phyloP scores from a whole-genome alignment of 2,329 filamentous ascomycete species.

The Thermoascus crustaceus region DNA sequence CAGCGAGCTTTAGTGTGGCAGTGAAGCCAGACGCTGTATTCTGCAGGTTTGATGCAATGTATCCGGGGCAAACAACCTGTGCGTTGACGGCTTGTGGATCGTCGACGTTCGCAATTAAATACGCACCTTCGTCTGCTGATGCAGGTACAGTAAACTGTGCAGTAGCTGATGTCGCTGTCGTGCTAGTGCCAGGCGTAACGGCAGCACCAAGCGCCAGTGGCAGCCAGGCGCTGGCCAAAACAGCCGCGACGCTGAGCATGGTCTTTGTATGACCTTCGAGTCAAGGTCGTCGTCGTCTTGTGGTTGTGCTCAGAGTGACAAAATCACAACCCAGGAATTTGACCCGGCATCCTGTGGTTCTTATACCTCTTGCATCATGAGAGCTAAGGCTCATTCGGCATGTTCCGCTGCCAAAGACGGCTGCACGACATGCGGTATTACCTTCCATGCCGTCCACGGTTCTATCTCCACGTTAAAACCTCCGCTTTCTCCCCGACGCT shows the following conservation, averaged over 20 bases:
- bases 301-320: too few species aligned
- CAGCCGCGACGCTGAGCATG: slow-evolving; percentile 17
- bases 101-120: slow-evolving; percentile 54
- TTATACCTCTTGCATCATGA: too few species aligned
- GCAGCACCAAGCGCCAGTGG: slow-evolving; percentile 16
- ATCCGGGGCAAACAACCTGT: slow-evolving; percentile 56
- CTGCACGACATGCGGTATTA: too few species aligned
- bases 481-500: too few species aligned
- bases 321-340: too few species aligned
- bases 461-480: too few species aligned
- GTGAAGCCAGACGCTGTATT: slow-evolving; percentile 41
- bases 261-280: too few species aligned
- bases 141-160: slow-evolving; percentile 41
- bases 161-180: slow-evolving; percentile 13
- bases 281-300: too few species aligned
- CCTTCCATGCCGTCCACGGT: too few species aligned
- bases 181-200: slow-evolving; percentile 8
- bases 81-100: slow-evolving; percentile 57
- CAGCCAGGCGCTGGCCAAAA: slow-evolving; percentile 19
- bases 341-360: too few species aligned
- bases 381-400: too few species aligned
- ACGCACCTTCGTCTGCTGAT: slow-evolving; percentile 38
- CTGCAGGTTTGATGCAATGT: slow-evolving; percentile 45
- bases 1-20: slow-evolving; percentile 46
- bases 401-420: too few species aligned